Base-by-base conservation (phyloP, 306 rosid genomes). In the Sophora flavescens region DNA sequence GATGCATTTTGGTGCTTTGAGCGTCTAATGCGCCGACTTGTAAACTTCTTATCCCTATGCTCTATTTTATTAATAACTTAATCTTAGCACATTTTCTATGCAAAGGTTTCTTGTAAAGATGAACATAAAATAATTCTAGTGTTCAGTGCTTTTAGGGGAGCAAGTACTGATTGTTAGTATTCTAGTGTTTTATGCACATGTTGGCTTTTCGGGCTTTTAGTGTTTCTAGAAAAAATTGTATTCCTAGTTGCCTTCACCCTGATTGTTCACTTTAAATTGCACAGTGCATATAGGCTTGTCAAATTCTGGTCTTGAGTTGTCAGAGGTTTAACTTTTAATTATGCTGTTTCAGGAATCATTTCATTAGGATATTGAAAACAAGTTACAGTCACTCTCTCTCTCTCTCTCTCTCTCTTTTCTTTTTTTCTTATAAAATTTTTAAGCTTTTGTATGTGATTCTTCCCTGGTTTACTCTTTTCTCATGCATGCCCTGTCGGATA, bases 1-100 rank as follows among this genome's bases (percentile, higher is more conserved):
- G 99, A 96, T 76, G 92, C 98, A 59, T 96, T 96, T 88, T 96
- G 98, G 98, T 96, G 99, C 88, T 96, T 96, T 74, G 99, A 96
- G 80, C 98, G 97, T 68, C 61, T 96, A 80, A 96, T 96, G 99
- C 96, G 98, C 81, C 91, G 98, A 89, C 86, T 92, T 92, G 99
- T 96, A 96, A 78, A 3, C 52, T 53, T 66, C 76, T 82, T 48
- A 38, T 17, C 78, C 60, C 54, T 39, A 58, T 32, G 41, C 57
- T 59, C 78, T 71, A 12, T 79, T 82, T 76, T 44, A 53, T 76
- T 10, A 26, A 41, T 54, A 44, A 22, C 57, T 75, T 57, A 8
- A 30, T 63, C 59, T 56, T 18, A 38, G 15, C 33, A 32, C 74
- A 14, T 53, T 58, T 70, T 63, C 6, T 63, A 70, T 51, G 39